Evolutionary conservation across 441 rosid genomes (phyloP), one percentile per base, ranked within the genome.

Genomic region (Eugenia klotzschiana): DNA sequence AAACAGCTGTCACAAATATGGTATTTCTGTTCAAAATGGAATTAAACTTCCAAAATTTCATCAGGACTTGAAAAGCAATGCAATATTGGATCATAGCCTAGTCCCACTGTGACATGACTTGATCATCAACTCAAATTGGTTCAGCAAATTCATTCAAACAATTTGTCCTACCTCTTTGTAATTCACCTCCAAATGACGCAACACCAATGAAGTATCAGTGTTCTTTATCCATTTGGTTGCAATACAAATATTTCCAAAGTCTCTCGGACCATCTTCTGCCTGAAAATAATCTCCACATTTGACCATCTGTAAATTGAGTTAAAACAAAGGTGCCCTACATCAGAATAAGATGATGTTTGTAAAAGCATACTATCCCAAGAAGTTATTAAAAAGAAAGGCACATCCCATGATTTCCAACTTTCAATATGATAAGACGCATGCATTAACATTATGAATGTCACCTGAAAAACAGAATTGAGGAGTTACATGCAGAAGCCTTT

Each of bases 261-360:
- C 90, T 90, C 98, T 86, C 60, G 94, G 94, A 85, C 94, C 94
- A 89, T 91, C 91, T 90, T 91, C 95, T 25, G 94, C 91, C 89
- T 89, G 96, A 88, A 92, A 93, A 88, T 96, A 96, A 80, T 95
- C 95, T 74, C 98, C 98, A 58, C 99, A 91, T 85, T 94, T 95
- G 57, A 89, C 90, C 51, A 80, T 90, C 98, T 95, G 89, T 87
- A 82, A 37, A 64, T 43, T 80, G 86, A 56, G 83, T 72, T 80
- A 81, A 77, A 79, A 83, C 79, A 86, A 82, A 56, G 81, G 80
- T 69, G 64, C 46, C 25, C 51, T 51, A 57, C 11, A 57, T 69
- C 51, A 25, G 27, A 40, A 83, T 11, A 72, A 80, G 25, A 26
- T 60, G 41, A 51, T 81, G 46, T 37, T 69, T 9, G 49, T 46